Evolutionary conservation across 257 asterid species (phyloP).

Genomic region (Gynochthodes officinalis): DNA sequence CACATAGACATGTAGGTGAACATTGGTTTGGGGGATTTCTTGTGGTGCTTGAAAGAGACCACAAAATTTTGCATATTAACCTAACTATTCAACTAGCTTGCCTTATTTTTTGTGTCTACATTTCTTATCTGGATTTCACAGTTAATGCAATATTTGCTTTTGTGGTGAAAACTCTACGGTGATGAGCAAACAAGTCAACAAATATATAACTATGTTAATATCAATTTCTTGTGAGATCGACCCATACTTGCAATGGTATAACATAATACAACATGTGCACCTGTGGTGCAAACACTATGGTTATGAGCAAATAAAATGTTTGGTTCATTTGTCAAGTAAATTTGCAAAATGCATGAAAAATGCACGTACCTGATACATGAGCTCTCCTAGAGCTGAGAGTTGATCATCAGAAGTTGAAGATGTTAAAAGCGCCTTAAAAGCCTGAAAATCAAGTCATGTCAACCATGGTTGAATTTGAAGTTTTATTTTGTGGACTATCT

Average conservation of each 20-base stretch:
- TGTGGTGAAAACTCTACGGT: too few relatives aligned
- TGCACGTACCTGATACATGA: constrained; percentile 72
- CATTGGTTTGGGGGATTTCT: too few relatives aligned
- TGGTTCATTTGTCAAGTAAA: neutral
- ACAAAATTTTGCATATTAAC: too few relatives aligned
- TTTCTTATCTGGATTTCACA: neutral
- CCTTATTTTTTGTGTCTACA: too few relatives aligned
- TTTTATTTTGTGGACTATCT: neutral
- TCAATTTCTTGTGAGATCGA: neutral
- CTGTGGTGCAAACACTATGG: neutral
- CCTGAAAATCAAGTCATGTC: constrained; percentile 42
- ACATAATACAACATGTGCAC: neutral
- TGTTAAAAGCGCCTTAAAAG: constrained; percentile 84
- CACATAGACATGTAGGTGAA: too few relatives aligned
- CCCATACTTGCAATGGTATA: neutral
- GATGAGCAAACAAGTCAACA: neutral
- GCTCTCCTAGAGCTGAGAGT: constrained; percentile 78
- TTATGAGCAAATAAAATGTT: neutral
- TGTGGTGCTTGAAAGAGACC: too few relatives aligned
- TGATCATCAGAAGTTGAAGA: constrained; percentile 79
- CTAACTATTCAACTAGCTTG: too few relatives aligned
- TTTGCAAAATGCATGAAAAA: neutral
- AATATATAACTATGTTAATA: too few relatives aligned
- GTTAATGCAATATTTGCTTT: too few relatives aligned
- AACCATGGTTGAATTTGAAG: neutral